Evolutionary conservation across 176 grass and related monocot genomes (phyloP).

Genomic region (Cenchrus purpureus): DNA sequence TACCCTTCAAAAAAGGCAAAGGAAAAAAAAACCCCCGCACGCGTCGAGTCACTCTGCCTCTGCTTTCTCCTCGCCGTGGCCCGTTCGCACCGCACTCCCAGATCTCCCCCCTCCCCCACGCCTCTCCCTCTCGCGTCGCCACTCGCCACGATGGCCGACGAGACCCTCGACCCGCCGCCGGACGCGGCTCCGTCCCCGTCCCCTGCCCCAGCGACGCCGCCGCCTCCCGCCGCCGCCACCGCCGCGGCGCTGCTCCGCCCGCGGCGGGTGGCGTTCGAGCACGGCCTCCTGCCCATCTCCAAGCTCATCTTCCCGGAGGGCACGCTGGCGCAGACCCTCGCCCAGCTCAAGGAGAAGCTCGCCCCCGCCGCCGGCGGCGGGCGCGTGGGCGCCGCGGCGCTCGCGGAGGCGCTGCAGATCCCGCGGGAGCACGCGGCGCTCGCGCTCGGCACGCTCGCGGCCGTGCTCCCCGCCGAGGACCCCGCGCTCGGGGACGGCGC

Average conservation of each 20-base stretch:
- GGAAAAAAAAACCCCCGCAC: neutral
- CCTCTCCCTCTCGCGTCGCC: conserved; percentile 33
- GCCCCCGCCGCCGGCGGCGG: conserved; percentile 17
- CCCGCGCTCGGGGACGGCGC: conserved; percentile 46
- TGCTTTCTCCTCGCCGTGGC: neutral
- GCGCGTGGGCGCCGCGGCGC: conserved; percentile 54
- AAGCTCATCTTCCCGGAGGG: conserved; percentile 88
- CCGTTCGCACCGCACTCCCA: conserved; percentile 9
- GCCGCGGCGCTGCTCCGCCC: conserved; percentile 59
- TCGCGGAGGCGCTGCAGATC: conserved; percentile 91
- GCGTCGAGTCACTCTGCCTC: conserved; percentile 16
- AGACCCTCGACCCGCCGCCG: conserved; percentile 52
- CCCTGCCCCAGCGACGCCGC: neutral
- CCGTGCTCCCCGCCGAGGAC: conserved; percentile 76
- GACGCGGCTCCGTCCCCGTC: neutral
- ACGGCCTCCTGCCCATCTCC: conserved; percentile 87
- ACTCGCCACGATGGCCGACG: conserved; percentile 58
- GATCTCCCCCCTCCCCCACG: conserved; percentile 33
- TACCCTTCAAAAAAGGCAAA: neutral
- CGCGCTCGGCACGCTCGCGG: conserved; percentile 73
- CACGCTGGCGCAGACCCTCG: conserved; percentile 63
- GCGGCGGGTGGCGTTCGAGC: conserved; percentile 86
- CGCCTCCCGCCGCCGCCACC: neutral
- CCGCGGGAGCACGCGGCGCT: conserved; percentile 69
- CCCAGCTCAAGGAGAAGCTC: conserved; percentile 73